phyloP scores from a whole-genome alignment of 1,139 yeast species.

The Eremothecium gossypii region DNA sequence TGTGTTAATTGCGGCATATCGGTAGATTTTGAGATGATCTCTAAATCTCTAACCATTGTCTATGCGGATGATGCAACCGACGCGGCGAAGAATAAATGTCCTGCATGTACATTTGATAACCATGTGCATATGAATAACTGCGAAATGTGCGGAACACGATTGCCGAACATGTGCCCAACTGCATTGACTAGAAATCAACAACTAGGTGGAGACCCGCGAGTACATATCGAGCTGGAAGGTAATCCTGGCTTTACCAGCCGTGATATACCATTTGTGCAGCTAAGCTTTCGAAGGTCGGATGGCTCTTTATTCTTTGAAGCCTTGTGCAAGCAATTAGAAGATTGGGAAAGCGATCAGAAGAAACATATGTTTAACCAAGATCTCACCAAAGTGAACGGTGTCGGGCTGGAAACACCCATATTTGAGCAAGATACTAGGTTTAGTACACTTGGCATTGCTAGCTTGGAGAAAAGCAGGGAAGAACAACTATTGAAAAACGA shows the following conservation, averaged over 20 bases:
- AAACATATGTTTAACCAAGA: conserved; percentile 25
- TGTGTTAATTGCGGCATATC: conserved; percentile 77
- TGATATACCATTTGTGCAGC: conserved; percentile 37
- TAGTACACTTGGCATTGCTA: conserved; percentile 50
- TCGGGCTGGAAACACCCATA: conserved; percentile 10
- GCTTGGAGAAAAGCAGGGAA: conserved; percentile 54
- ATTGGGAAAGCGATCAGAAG: conserved; percentile 38
- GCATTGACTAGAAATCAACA: conserved; percentile 6
- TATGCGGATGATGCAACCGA: conserved; percentile 2
- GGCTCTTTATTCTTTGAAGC: conserved; percentile 39
- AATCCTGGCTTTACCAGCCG: conserved; percentile 28
- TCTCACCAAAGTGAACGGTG: conserved; percentile 22
- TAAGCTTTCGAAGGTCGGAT: conserved; percentile 59
- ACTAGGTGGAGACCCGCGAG: conserved; percentile 23
- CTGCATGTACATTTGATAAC: conserved; percentile 76
- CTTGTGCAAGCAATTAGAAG: conserved; percentile 37
- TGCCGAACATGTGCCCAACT: conserved; percentile 30
- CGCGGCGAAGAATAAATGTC: conserved; percentile 37
- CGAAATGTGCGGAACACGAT: conserved; percentile 75
- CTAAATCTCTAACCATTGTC: conserved; percentile 19
- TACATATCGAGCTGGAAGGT: conserved; percentile 24
- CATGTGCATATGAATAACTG: conserved; percentile 72
- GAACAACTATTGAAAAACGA: conserved; percentile 53
- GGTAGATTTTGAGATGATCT: conserved; percentile 33
- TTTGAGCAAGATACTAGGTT: conserved; percentile 13